phyloP scores from a whole-genome alignment of 78 protist species.

The Dictyostelium purpureum region DNA sequence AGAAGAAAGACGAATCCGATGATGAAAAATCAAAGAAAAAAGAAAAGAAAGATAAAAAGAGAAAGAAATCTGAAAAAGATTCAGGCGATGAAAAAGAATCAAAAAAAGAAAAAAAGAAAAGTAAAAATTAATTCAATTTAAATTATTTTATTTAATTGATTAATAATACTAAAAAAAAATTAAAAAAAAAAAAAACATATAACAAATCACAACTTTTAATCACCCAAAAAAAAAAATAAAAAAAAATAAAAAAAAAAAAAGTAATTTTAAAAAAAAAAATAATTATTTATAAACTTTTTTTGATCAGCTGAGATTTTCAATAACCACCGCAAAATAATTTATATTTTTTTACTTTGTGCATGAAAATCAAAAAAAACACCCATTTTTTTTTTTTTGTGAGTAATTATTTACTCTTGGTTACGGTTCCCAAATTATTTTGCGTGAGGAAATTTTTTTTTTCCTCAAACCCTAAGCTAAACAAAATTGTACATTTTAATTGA shows the following conservation, averaged over 20 bases:
- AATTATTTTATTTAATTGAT: too few species aligned
- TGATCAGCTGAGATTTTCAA: too few species aligned
- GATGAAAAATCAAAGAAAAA: neutral
- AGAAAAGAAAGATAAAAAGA: slow-evolving; percentile 42
- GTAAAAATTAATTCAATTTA: too few species aligned
- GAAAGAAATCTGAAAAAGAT: neutral
- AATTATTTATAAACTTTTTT: neutral
- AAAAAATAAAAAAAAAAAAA: neutral
- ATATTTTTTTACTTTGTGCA: too few species aligned
- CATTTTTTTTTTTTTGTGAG: too few species aligned
- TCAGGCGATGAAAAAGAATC: neutral
- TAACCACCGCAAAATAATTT: too few species aligned
- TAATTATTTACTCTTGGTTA: too few species aligned
- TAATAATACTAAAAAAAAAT: neutral
- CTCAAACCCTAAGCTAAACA: too few species aligned
- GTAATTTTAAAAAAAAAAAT: neutral
- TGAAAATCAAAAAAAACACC: too few species aligned
- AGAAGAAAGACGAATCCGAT: slow-evolving; percentile 14
- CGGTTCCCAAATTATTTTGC: too few species aligned
- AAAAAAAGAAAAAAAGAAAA: slow-evolving; percentile 37
- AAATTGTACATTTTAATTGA: too few species aligned
- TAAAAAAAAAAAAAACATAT: neutral
- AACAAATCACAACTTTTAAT: neutral
- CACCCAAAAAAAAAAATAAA: neutral
- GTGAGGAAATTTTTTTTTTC: too few species aligned